Conservation (phyloP, 1,284 basidiomycete species). For the Puccinia triticina region DNA sequence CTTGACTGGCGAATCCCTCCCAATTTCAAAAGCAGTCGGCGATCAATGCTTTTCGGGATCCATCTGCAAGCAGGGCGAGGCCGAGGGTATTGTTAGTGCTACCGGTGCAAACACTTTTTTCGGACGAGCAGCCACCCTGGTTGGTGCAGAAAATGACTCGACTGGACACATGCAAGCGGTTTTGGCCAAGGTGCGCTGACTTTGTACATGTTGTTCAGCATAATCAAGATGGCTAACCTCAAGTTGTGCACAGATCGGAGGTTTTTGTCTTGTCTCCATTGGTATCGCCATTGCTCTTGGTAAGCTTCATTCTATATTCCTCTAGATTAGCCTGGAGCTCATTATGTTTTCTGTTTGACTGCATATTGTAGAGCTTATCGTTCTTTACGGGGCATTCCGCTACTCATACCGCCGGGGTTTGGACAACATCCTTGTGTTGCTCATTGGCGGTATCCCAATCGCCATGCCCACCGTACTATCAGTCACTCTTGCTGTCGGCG, state of each 20-base stretch:
- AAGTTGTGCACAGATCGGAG: constrained; percentile 91
- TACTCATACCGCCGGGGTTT: constrained; percentile 90
- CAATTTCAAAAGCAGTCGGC: constrained; percentile 76
- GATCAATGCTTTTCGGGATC: constrained; percentile 71
- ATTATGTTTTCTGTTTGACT: constrained; percentile 60
- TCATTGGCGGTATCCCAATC: constrained; percentile 98
- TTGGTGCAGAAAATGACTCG: constrained; percentile 94
- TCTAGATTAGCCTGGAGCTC: neutral
- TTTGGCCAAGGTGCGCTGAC: constrained; percentile 11
- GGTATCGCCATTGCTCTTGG: constrained; percentile 57
- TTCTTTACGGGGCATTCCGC: constrained; percentile 82
- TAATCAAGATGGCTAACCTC: constrained; percentile 66
- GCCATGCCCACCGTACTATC: constrained; percentile 94
- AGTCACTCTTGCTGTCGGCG: constrained; percentile 94
- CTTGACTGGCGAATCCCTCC: constrained; percentile 91
- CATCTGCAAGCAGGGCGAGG: constrained; percentile 93
- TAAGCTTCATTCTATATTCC: neutral
- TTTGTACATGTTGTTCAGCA: constrained; percentile 58
- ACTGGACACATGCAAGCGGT: constrained; percentile 79
- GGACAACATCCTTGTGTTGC: constrained; percentile 91
- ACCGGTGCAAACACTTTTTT: constrained; percentile 73
- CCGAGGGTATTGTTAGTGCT: constrained; percentile 96
- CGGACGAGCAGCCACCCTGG: constrained; percentile 81
- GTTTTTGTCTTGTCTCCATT: constrained; percentile 91
- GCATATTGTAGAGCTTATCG: constrained; percentile 74